Evolutionary conservation across 2,329 filamentous ascomycete species (phyloP), one percentile per base, ranked within the genome.

Genomic region (Ceratocystis eucalypticola): DNA sequence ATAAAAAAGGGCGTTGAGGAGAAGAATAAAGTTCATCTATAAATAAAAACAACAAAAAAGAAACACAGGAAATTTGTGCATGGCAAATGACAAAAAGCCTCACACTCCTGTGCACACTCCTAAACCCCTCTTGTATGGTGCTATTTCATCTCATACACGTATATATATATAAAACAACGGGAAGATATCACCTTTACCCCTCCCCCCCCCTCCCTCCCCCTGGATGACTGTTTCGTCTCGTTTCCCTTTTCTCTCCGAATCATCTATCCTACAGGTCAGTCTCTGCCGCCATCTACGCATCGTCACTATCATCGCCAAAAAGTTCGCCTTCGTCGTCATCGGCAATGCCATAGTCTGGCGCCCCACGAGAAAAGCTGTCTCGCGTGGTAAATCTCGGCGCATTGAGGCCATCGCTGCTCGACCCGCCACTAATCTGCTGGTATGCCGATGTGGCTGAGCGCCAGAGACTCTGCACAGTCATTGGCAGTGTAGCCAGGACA

Each of bases 281-380:
- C 61, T 22, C 30, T 33, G 30, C 45, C 62, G 20, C 2, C 28
- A 62, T 65, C 50, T 70, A 88, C 69, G 96, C 93, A 73, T 96
- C 91, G 70, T 96, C 93, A 70, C 91, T 91, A 68, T 96, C 92
- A 71, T 96, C 93, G 0, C 94, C 94, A 45, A 99, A 77, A 70
- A 99, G 78, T 78, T 97, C 93, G 62, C 93, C 93, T 74, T 97
- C 94, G 73, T 97, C 94, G 63, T 94, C 89, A 72, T 96, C 91
- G 64, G 96, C 91, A 72, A 88, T 82, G 17, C 87, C 84, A 75
- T 97, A 97, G 75, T 96, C 90, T n/a, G 88, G 87, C 66, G 89
- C 83, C 0, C 90, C 88, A 66, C 91, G 84, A 4, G 91, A 88
- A 76, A 99, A 99, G 69, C 89, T 93, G 72, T 89, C 89, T 68